Evolutionary conservation across 768 basidiomycete genomes (phyloP).

Genomic region (Phylloporus sp.): DNA sequence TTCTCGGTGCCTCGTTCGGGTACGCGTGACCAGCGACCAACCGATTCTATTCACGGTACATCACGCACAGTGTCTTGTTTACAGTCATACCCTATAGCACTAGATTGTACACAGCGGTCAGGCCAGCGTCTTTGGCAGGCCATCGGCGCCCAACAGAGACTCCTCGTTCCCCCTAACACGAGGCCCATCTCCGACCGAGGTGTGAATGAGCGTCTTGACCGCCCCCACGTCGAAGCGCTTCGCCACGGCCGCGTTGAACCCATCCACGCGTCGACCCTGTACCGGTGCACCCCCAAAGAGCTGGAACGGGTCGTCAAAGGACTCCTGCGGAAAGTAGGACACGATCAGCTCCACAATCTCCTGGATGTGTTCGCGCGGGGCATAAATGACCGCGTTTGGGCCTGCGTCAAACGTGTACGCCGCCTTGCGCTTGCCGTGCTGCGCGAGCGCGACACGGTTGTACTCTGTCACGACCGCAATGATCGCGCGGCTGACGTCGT

Average conservation of each 20-base stretch:
- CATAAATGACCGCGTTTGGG: constrained; percentile 97
- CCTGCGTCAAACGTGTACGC: constrained; percentile 99
- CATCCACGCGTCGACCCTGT: constrained; percentile 52
- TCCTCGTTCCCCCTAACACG: constrained; percentile 61
- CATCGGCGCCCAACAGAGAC: constrained; percentile 61
- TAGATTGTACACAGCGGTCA: constrained; percentile 11
- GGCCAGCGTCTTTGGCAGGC: constrained; percentile 60
- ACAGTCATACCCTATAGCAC: neutral
- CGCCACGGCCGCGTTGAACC: constrained; percentile 78
- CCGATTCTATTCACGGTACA: neutral
- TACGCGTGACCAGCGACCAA: neutral
- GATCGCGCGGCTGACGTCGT: constrained; percentile 94
- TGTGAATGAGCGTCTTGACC: constrained; percentile 90
- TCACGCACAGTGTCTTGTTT: neutral
- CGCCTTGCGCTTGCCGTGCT: constrained; percentile 62
- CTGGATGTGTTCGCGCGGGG: constrained; percentile 69
- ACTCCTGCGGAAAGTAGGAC: constrained; percentile 81
- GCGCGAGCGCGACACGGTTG: constrained; percentile 72
- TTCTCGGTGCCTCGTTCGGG: neutral
- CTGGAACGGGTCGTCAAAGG: constrained; percentile 74
- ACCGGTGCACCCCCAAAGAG: constrained; percentile 48
- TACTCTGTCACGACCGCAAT: constrained; percentile 88
- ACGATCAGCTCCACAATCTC: constrained; percentile 75
- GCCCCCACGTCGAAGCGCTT: constrained; percentile 70
- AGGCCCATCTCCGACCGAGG: constrained; percentile 89